Evolutionary conservation across 129 eudicot species (phyloP).

Genomic region (Mikania micrantha): DNA sequence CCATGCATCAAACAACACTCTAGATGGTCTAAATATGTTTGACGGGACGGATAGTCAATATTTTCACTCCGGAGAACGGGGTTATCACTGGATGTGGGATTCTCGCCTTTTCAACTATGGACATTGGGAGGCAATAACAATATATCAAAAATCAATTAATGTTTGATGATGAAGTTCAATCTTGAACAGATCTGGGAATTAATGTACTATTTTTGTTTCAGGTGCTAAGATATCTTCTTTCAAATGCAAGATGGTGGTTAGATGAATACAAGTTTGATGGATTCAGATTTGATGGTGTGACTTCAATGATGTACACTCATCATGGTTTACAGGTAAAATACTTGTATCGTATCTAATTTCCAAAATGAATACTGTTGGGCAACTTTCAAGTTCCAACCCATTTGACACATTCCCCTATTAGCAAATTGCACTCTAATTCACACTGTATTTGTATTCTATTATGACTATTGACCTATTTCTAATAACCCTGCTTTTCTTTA

Average conservation of each 20-base stretch:
- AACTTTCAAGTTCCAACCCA: not conserved
- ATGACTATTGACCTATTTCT: not conserved
- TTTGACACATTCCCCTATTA: not conserved
- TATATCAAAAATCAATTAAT: not conserved
- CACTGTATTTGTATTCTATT: not conserved
- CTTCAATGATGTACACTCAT: constrained; percentile 99
- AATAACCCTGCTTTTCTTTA: constrained; percentile 14
- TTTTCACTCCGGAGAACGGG: constrained; percentile 93
- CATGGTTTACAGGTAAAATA: constrained; percentile 78
- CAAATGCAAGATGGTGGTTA: constrained; percentile 99
- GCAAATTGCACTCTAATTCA: not conserved
- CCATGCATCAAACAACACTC: constrained; percentile 85
- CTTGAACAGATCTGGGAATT: not conserved
- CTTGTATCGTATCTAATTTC: not conserved
- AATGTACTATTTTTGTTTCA: constrained; percentile 23
- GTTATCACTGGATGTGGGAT: constrained; percentile 99
- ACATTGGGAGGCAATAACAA: constrained; percentile 76
- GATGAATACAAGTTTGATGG: constrained; percentile 98
- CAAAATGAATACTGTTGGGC: not conserved
- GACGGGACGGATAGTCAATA: constrained; percentile 94
- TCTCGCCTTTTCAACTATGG: constrained; percentile 97
- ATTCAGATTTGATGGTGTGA: constrained; percentile 98
- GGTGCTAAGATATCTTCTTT: constrained; percentile 93
- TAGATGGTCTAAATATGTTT: constrained; percentile 97
- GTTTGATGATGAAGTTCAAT: not conserved